These are phyloP conservation scores for Pulveroboletus ravenelii DNA, from an alignment of 768 basidiomycete genomes.

Conservation along the genomic window DNA sequence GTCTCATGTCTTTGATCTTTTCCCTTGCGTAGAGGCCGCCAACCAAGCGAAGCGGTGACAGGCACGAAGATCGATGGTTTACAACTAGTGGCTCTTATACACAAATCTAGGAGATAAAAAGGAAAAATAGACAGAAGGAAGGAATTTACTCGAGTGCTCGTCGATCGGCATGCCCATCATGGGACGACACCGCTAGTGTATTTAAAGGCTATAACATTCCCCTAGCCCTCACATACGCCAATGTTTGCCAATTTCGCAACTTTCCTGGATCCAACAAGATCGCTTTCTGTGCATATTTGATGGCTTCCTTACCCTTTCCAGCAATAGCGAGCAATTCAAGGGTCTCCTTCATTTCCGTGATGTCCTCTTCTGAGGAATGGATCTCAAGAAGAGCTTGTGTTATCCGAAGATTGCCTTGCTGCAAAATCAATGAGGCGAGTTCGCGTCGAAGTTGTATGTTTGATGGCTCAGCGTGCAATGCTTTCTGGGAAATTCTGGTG, in stretches of 20 bases:
- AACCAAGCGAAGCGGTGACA: slow-evolving; percentile 38
- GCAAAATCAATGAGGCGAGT: slow-evolving; percentile 53
- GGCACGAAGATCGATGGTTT: background rate
- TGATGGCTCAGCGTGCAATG: slow-evolving; percentile 54
- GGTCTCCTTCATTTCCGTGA: slow-evolving; percentile 37
- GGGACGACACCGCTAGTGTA: slow-evolving; percentile 2
- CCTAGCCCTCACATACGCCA: slow-evolving; percentile 49
- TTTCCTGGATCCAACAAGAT: slow-evolving; percentile 53
- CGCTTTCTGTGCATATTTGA: slow-evolving; percentile 54
- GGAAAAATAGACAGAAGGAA: background rate
- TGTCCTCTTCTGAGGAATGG: slow-evolving; percentile 26
- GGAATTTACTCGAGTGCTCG: background rate
- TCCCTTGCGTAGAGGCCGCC: slow-evolving; percentile 34
- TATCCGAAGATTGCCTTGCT: slow-evolving; percentile 37
- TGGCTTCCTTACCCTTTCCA: slow-evolving; percentile 29
- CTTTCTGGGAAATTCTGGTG: slow-evolving; percentile 49
- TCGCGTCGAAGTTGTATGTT: slow-evolving; percentile 43
- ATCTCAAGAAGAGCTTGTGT: slow-evolving; percentile 47
- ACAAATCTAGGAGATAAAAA: background rate
- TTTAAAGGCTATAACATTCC: slow-evolving; percentile 21
- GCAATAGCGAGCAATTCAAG: slow-evolving; percentile 51
- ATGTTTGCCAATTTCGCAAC: slow-evolving; percentile 49
- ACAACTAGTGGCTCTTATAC: background rate
- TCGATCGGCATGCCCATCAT: background rate
- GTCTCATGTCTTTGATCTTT: slow-evolving; percentile 3